These are phyloP conservation scores for Solanum hybrid DNA, from an alignment of 305 asterid species.

Conservation along the genomic window DNA sequence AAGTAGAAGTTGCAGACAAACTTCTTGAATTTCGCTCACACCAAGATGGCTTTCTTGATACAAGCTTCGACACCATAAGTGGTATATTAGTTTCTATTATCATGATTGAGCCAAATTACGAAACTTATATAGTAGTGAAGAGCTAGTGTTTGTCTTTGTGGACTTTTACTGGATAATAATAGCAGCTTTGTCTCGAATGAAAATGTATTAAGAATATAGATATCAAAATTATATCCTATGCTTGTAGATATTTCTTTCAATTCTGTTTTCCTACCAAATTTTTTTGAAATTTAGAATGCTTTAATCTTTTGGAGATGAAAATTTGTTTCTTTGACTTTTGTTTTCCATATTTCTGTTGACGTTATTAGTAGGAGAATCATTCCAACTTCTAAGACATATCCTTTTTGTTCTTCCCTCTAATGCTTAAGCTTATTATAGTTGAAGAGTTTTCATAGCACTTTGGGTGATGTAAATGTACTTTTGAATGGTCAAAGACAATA, in stretches of 20 bases:
- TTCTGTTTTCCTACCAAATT: not conserved
- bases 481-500: not conserved
- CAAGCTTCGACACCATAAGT: constrained; percentile 96
- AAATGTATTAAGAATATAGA: not conserved
- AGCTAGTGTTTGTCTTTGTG: not conserved
- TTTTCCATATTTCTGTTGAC: not conserved
- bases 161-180: not conserved
- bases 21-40: constrained; percentile 84
- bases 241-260: not conserved
- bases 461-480: not conserved
- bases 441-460: not conserved
- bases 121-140: not conserved
- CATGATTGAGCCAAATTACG: not conserved
- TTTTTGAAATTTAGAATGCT: not conserved
- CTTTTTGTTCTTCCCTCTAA: not conserved
- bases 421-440: not conserved
- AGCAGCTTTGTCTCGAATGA: not conserved
- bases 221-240: not conserved
- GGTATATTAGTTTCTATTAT: constrained; percentile 34
- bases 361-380: not conserved
- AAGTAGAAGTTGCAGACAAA: constrained; percentile 74
- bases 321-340: not conserved
- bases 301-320: not conserved
- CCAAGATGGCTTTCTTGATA: constrained; percentile 81
- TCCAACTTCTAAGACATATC: not conserved